Base-by-base conservation (phyloP, 2,329 filamentous ascomycete genomes). In the Venturia oleaginea region DNA sequence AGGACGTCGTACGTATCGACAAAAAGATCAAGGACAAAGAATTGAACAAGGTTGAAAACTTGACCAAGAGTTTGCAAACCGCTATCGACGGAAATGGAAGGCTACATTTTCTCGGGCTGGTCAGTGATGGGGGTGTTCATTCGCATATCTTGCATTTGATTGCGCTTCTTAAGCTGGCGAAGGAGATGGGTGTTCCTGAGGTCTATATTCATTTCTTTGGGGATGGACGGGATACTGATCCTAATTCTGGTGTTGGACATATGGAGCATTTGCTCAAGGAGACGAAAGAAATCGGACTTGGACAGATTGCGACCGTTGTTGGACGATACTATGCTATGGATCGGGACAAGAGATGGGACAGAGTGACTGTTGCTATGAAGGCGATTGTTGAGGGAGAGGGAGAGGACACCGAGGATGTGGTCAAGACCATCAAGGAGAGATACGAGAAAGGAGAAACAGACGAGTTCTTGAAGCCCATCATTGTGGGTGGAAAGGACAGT, bases 181-280 rank as follows among this genome's bases (percentile, higher is more conserved):
- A 97, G 83, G 87, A 90, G 71, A 86, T 90, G 73, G 86, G 85
- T 59, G 85, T 99, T 40, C 91, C 92, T 70, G 83, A 97, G 72
- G 92, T 99, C 71, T 97, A 89, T 81, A 95, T 99, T 74, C 94
- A 99, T 84, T 97, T 97, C 85, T 97, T 99, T 75, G 94, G 91
- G 68, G 94, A 99, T 78, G 94, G 94, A 71, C 90, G 94, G 76
- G 94, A 99, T 75, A 97, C 93, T 69, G 94, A 99, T 76, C 94
- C 94, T 75, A 97, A 97, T 84, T 96, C 91, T 66, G 89, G 90
- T 65, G 87, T 86, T 59, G 89, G 83, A 60, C 96, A 96, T 79
- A 87, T 99, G 86, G 82, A 96, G 78, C 85, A 92, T 75, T 83
- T 99, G 42, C 78, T 97, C 66, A 86, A 89, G 65, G 89, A 87